Evolutionary conservation across 495 filamentous ascomycete species (phyloP).

Genomic region (Aspergillus asperescens): DNA sequence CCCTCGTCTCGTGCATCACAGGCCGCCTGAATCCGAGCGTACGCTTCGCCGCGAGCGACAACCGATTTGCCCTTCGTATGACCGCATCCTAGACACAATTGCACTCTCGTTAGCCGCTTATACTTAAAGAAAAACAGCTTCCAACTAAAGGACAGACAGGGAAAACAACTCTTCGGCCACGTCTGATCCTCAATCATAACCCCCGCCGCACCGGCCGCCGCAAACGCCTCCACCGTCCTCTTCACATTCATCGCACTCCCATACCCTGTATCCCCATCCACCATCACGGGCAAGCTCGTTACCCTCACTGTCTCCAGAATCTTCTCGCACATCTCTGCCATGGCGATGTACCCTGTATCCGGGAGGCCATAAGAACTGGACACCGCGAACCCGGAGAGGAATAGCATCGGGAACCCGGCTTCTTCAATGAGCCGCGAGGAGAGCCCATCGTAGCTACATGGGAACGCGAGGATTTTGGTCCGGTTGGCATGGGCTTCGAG

Average conservation of each 20-base stretch:
- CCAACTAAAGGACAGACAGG: not conserved
- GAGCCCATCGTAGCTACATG: conserved; percentile 38
- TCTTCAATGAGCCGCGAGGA: conserved; percentile 38
- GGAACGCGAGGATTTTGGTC: conserved; percentile 32
- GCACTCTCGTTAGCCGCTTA: not conserved
- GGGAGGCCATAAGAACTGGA: conserved; percentile 33
- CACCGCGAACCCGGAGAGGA: conserved; percentile 34
- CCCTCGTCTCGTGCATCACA: conserved; percentile 39
- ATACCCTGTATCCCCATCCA: conserved; percentile 40
- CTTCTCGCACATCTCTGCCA: conserved; percentile 40
- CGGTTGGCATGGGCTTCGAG: conserved; percentile 31
- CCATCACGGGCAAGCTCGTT: conserved; percentile 35
- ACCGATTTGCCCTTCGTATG: conserved; percentile 43
- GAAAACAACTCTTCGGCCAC: conserved; percentile 32
- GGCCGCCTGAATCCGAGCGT: conserved; percentile 36
- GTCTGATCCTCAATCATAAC: conserved; percentile 43
- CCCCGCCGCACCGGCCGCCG: conserved; percentile 32
- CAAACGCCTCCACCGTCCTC: conserved; percentile 38
- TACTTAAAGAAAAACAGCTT: not conserved
- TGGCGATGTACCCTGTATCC: conserved; percentile 42
- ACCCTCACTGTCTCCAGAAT: conserved; percentile 35
- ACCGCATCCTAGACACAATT: conserved; percentile 29
- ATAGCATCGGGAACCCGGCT: conserved; percentile 38
- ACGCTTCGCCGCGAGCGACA: conserved; percentile 39
- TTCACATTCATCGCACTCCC: conserved; percentile 41